Evolutionary conservation across 768 basidiomycete genomes (phyloP).

Genomic region (Psilocybe subaeruginosa): DNA sequence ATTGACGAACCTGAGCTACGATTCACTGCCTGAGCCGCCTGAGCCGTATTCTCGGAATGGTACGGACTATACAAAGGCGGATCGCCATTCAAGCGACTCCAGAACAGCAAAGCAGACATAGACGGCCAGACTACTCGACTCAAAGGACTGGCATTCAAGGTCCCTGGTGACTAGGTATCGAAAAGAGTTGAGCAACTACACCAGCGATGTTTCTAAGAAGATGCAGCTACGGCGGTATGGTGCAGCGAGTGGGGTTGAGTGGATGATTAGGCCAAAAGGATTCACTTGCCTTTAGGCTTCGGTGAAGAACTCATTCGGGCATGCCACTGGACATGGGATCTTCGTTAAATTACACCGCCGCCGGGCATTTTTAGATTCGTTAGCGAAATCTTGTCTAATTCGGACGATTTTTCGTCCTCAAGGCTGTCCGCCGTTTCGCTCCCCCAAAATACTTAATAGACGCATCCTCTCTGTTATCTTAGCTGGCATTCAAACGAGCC

Average conservation of each 20-base stretch:
- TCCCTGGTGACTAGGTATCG: neutral
- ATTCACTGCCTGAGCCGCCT: constrained; percentile 34
- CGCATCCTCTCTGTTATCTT: too few relatives aligned
- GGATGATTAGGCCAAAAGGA: neutral
- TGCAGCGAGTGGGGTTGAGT: neutral
- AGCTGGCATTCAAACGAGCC: too few relatives aligned
- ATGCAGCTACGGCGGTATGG: neutral
- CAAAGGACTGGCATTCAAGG: neutral
- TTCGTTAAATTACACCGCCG: neutral
- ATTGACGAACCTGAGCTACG: constrained; percentile 31
- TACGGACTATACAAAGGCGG: constrained; percentile 27
- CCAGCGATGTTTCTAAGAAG: too few relatives aligned
- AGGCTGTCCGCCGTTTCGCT: too few relatives aligned
- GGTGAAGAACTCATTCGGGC: neutral
- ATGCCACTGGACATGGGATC: neutral
- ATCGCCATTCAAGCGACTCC: constrained; percentile 10
- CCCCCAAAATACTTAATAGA: too few relatives aligned
- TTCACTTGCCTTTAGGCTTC: neutral
- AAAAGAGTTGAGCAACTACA: neutral
- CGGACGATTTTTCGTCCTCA: too few relatives aligned
- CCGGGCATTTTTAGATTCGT: neutral
- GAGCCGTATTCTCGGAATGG: constrained; percentile 20
- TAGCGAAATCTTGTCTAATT: neutral
- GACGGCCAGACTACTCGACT: constrained; percentile 2
- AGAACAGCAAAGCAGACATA: constrained; percentile 23